These are phyloP conservation scores for Botrytis byssoidea DNA, from an alignment of 2,329 filamentous ascomycete genomes.

Conservation along the genomic window DNA sequence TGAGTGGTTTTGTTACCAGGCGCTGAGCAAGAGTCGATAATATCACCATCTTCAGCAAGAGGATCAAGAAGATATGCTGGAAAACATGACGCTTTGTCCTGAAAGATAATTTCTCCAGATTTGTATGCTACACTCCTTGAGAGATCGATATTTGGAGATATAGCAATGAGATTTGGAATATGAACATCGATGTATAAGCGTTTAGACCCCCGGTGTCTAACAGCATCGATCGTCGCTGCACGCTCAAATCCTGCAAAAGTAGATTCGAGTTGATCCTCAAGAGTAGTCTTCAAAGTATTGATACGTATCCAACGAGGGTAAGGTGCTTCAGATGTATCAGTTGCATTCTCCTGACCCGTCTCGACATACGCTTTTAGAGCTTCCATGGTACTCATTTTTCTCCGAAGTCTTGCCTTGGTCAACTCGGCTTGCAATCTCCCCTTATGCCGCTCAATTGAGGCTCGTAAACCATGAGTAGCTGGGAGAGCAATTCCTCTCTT, in stretches of 20 bases:
- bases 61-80: constrained; percentile 84
- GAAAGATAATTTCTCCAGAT: constrained; percentile 77
- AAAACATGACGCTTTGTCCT: constrained; percentile 97
- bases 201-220: constrained; percentile 50
- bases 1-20: constrained; percentile 98
- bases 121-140: constrained; percentile 72
- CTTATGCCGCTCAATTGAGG: constrained; percentile 77
- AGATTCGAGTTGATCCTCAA: constrained; percentile 69
- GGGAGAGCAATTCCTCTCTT: constrained; percentile 82
- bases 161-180: constrained; percentile 78
- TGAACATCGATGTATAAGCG: constrained; percentile 72
- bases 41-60: constrained; percentile 63
- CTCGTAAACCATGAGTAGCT: constrained; percentile 71
- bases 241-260: constrained; percentile 67
- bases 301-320: constrained; percentile 92
- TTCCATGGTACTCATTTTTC: constrained; percentile 67
- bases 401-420: constrained; percentile 71
- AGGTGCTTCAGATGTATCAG: constrained; percentile 37
- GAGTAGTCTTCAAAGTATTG: constrained; percentile 71
- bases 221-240: constrained; percentile 55
- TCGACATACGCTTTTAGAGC: constrained; percentile 60
- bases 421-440: constrained; percentile 78
- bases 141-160: constrained; percentile 70
- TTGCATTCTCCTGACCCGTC: constrained; percentile 48
- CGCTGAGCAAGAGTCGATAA: constrained; percentile 91